Conservation (phyloP, 208 protist species). For the Phytomonas sp. region DNA sequence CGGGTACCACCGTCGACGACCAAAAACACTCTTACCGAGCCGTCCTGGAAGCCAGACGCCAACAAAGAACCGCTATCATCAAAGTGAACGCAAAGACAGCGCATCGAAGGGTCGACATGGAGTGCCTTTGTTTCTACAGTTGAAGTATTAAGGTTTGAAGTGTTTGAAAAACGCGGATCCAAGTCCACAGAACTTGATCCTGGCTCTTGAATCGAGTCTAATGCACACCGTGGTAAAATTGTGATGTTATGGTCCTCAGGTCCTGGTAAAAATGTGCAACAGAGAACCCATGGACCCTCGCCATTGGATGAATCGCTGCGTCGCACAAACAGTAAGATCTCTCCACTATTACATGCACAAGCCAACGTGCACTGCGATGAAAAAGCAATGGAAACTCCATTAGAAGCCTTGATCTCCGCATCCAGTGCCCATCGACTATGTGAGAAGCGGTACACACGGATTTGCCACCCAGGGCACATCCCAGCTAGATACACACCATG, state of each 20-base stretch:
- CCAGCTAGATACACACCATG: slow-evolving; percentile 65
- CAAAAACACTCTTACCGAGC: slow-evolving; percentile 39
- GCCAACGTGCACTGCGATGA: slow-evolving; percentile 65
- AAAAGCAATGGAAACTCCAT: slow-evolving; percentile 50
- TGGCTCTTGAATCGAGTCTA: background rate
- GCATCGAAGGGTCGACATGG: background rate
- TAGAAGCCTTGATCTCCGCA: slow-evolving; percentile 31
- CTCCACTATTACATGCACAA: slow-evolving; percentile 28
- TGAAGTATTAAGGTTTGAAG: background rate
- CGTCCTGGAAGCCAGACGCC: slow-evolving; percentile 40
- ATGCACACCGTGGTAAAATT: background rate
- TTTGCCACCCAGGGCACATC: slow-evolving; percentile 39
- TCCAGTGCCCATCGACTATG: slow-evolving; percentile 71
- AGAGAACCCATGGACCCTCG: background rate
- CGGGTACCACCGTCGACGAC: slow-evolving; percentile 27
- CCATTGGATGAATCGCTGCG: background rate
- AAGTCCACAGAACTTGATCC: background rate
- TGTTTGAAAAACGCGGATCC: background rate
- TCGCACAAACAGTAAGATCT: background rate
- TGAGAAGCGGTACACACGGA: slow-evolving; percentile 73
- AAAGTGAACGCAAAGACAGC: slow-evolving; percentile 37
- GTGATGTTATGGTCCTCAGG: background rate
- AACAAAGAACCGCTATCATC: slow-evolving; percentile 60
- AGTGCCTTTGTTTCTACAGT: background rate
- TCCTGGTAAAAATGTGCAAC: background rate